Evolutionary conservation across 2,329 filamentous ascomycete species (phyloP), one percentile per base, ranked within the genome.

Genomic region (Venturia asperata): DNA sequence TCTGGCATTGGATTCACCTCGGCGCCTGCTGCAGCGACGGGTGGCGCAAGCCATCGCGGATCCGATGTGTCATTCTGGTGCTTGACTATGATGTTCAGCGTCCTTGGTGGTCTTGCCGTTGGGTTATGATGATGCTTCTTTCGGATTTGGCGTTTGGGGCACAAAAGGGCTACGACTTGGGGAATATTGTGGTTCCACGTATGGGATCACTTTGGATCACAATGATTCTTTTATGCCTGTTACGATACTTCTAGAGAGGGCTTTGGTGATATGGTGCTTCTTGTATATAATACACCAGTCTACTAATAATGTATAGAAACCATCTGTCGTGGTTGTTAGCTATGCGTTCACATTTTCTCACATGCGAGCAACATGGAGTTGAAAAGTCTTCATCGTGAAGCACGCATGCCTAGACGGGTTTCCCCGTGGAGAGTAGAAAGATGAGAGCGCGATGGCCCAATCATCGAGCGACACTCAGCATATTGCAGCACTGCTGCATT

Each of bases 71-170:
- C 19, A 3, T 15, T 64, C 5, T 58, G 47, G 47, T 37, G 58
- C 7, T 21, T 43, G 5, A 34, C 27, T 30, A 9, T 41, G 3
- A 21, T 58, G 3, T n/a, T 39, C 11, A n/a, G 63, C 19, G 34
- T n/a, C 30, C 4, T 64, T 30, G 63, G 63, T 15, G 63, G 24
- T 17, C 34, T 64, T 34, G 9, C 63, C n/a, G 63, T 64, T 41
- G 27, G 63, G 37, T 58, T 64, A 52, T 60, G 15, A 58, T 42
- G 10, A 39, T 21, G 15, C 9, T 17, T 17, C 3, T 15, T 9
- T 27, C 11, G 19, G 4, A 61, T 42, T 6, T 27, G 37, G 58
- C 37, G 58, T 24, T 34, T 34, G 6, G 52, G 27, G 9, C 2
- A 17, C 17, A 15, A 37, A 56, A 37, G 37, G 52, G 52, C 27